Evolutionary conservation across 179 eudicot species (phyloP), one percentile per base, ranked within the genome.

Genomic region (Patellifolia procumbens): DNA sequence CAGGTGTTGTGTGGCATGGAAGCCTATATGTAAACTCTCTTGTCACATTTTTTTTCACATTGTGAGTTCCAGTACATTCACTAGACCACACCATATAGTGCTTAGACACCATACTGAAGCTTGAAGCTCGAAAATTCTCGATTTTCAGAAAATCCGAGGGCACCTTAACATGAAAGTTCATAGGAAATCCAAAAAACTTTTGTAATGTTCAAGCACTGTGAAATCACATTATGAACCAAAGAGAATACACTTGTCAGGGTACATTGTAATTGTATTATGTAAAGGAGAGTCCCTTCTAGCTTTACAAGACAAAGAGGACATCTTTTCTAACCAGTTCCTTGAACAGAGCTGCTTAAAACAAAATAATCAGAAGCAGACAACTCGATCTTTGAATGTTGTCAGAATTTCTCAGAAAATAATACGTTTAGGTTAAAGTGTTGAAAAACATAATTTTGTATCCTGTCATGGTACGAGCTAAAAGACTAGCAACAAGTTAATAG

Each of bases 61-160:
- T 61, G 3, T 9, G 51, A n/a, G 19, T 13, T 12, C 3, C 4
- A 34, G 42, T 72, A 65, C 51, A 45, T 35, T 26, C 15, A 45
- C 48, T n/a, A 29, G 8, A 45, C 42, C 22, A 75, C 16, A 53
- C 6, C 28, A 39, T 12, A 7, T 32, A 58, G 29, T n/a, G 46
- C 55, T 29, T 66, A 43, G n/a, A 67, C 32, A 29, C 60, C 62
- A n/a, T 3, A 58, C 24, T 15, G 48, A 68, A 66, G 77, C 49
- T 29, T 15, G 35, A 13, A 19, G 1, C 5, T 29, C 70, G 22
- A n/a, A 58, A 8, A 8, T 5, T 56, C 19, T 34, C 2, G 8
- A 8, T 5, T 56, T 26, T 34, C 2, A 60, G 15, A 24, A 24
- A 67, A 9, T 20, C 28, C 48, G 9, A 60, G 55, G 17, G 65